phyloP scores from a whole-genome alignment of 768 basidiomycete species.

The Collybiopsis luxurians region DNA sequence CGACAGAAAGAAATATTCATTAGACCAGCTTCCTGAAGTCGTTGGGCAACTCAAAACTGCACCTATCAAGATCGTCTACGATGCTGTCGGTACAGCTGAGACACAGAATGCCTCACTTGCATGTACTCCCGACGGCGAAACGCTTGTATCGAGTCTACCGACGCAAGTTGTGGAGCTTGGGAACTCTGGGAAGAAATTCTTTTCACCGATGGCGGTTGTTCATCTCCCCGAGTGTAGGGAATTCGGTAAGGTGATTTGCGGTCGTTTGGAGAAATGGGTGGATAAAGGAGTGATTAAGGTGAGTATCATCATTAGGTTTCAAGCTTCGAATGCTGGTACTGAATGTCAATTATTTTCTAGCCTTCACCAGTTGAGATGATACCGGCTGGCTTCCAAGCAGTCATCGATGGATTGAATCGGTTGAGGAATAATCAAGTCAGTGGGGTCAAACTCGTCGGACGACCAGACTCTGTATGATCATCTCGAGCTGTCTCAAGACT shows the following conservation, averaged over 20 bases:
- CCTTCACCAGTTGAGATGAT: background rate
- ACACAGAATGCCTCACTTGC: background rate
- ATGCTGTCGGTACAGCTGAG: background rate
- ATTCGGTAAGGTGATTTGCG: background rate
- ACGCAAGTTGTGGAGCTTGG: background rate
- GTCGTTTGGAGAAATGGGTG: background rate
- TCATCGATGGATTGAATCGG: background rate
- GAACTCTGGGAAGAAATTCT: background rate
- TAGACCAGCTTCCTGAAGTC: background rate
- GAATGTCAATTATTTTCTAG: background rate
- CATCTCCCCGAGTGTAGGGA: background rate
- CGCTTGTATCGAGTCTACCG: background rate
- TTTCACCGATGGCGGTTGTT: background rate
- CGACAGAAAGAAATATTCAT: slow-evolving; percentile 13
- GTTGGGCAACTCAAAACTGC: background rate
- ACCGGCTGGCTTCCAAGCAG: background rate
- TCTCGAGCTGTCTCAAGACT: no score
- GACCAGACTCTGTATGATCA: background rate
- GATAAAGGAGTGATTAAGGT: background rate
- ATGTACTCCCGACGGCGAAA: background rate
- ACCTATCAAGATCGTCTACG: background rate
- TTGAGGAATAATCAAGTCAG: slow-evolving; percentile 2
- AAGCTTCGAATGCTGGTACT: background rate
- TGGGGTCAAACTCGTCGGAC: background rate
- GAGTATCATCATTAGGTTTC: background rate